A percentile compares a stretch with the other conserved stretches of the same genome.
Conservation (phyloP, 768 basidiomycete genomes). For the Lactarius pseudohatsudake region DNA sequence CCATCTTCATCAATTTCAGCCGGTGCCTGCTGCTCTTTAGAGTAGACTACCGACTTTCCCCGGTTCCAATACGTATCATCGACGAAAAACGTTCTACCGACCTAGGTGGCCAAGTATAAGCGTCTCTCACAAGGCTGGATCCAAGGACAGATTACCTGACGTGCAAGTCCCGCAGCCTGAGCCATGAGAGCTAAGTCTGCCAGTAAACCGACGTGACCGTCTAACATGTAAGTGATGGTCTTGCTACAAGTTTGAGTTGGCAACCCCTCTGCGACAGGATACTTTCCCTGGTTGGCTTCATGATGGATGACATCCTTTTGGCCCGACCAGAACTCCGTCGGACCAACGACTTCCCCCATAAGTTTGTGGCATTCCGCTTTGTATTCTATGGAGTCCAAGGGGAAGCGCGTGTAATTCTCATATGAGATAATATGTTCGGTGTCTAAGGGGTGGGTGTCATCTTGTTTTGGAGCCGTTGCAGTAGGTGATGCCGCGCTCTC, state of each 20-base stretch:
- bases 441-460: conserved; percentile 29
- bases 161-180: conserved; percentile 63
- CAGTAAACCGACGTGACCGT: conserved; percentile 62
- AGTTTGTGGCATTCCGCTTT: conserved; percentile 54
- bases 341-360: conserved; percentile 46
- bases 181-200: conserved; percentile 67
- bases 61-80: conserved; percentile 74
- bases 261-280: conserved; percentile 33
- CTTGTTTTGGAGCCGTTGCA: conserved; percentile 27
- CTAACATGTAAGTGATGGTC: conserved; percentile 71
- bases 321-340: conserved; percentile 52
- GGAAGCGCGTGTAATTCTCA: conserved; percentile 57
- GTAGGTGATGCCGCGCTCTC: conserved; percentile 28
- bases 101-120: conserved; percentile 37
- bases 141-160: conserved; percentile 47
- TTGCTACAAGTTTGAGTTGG: conserved; percentile 46
- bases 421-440: conserved; percentile 45
- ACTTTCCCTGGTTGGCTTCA: conserved; percentile 27
- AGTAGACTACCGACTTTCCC: conserved; percentile 51
- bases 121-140: not conserved
- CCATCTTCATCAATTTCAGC: conserved; percentile 47
- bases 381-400: conserved; percentile 57
- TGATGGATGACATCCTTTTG: conserved; percentile 38
- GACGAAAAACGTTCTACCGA: conserved; percentile 64
- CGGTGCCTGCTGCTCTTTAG: not conserved